Base-by-base conservation (phyloP, 2,329 filamentous ascomycete species). In the Chaetomium sp. region DNA sequence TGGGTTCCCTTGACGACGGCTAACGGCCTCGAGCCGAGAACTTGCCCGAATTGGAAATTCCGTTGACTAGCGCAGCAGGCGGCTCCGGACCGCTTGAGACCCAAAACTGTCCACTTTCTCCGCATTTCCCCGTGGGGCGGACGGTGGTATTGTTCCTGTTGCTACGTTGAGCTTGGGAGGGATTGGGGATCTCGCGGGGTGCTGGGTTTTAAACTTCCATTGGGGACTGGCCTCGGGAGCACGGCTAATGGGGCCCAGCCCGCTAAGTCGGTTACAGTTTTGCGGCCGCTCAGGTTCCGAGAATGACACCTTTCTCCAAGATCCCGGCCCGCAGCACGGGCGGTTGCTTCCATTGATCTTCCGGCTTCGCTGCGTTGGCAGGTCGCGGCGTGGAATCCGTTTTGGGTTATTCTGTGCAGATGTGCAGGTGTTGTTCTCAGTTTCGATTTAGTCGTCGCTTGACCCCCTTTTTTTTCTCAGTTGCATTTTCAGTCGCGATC, bases 241-340 rank as follows among this genome's bases (percentile, higher is more conserved):
- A 55, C 62, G 62, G 62, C 53, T 64, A 64, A 58, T 56, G 53
- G 49, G 48, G 33, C 54, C 54, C 50, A 58, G 41, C 46, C 53
- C 58, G 51, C 63, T 64, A 63, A 56, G 55, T 62, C 61, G 33
- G 52, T 64, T 60, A 49, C 47, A 61, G 40, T 62, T 54, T 58
- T 62, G 61, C 65, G 65, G 65, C 62, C 66, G 57, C 44, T 59
- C 50, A 46, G 35, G 53, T 53, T 66, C 65, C 65, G 65, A 66
- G 62, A 60, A 66, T 64, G 65, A 61, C 65, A 66, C 63, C 60
- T 66, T 59, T 59, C 54, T 56, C 51, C 9, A 59, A 61, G 12
- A 41, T 37, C 37, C 46, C 47, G 35, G 40, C 36, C 37, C 42
- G 37, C 44, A 33, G 40, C 38, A 36, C 48, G 37, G 10, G 38